Percentiles rank a stretch among this genome's conserved stretches.
phyloP scores from a whole-genome alignment of 495 filamentous ascomycete species.

The Terfezia boudieri region DNA sequence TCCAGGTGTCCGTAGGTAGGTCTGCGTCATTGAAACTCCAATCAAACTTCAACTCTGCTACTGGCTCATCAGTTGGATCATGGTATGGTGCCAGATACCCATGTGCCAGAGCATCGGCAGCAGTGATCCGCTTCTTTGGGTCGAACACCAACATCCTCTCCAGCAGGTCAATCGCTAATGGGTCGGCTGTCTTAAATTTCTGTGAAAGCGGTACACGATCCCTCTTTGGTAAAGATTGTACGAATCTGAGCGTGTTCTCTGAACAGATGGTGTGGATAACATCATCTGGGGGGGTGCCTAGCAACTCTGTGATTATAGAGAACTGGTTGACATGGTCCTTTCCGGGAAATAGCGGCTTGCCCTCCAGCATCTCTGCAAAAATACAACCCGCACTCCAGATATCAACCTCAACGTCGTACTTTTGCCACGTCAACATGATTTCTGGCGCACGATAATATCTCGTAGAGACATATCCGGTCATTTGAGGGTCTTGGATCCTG shows the following conservation, averaged over 20 bases:
- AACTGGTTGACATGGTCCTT: conserved; percentile 99
- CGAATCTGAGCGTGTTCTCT: conserved; percentile 92
- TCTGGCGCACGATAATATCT: conserved; percentile 96
- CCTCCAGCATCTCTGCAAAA: conserved; percentile 97
- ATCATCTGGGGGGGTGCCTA: conserved; percentile 95
- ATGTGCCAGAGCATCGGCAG: conserved; percentile 63
- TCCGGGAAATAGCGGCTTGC: conserved; percentile 92
- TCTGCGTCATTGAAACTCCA: conserved; percentile 99
- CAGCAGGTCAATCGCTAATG: conserved; percentile 78
- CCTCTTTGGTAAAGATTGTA: conserved; percentile 91
- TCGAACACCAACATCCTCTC: conserved; percentile 97
- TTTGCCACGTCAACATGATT: conserved; percentile 99
- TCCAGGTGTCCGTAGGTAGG: conserved; percentile 97
- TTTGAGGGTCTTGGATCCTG: conserved; percentile 97
- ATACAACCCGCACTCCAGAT: conserved; percentile 99
- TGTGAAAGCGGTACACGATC: conserved; percentile 72
- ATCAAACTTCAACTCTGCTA: conserved; percentile 93
- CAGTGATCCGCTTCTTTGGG: conserved; percentile 73
- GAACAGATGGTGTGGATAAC: conserved; percentile 97
- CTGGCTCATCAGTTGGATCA: conserved; percentile 87
- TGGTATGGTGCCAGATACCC: conserved; percentile 93
- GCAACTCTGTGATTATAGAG: conserved; percentile 94
- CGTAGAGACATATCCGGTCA: conserved; percentile 98
- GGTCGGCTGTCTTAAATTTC: conserved; percentile 91
- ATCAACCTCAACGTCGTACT: conserved; percentile 97